A percentile compares a stretch with the other conserved stretches of the same genome.
Conservation (phyloP, 345 rosid genomes). For the Atalantia buxifolia region DNA sequence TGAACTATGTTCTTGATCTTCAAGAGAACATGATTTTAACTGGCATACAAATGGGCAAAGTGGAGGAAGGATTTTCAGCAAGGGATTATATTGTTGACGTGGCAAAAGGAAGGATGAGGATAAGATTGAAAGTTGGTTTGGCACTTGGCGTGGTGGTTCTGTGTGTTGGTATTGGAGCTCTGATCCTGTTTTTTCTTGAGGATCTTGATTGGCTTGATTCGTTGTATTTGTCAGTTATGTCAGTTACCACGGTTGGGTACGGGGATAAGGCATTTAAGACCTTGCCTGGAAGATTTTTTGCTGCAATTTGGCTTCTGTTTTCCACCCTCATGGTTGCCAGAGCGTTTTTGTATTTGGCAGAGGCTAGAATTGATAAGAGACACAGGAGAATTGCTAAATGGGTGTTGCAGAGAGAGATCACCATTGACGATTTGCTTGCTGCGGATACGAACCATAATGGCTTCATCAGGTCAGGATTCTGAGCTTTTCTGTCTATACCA, state of each 20-base stretch:
- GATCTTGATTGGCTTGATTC: conserved; percentile 54
- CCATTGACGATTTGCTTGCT: conserved; percentile 58
- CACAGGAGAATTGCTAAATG: conserved; percentile 60
- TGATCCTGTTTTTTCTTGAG: conserved; percentile 55
- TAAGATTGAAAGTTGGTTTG: conserved; percentile 64
- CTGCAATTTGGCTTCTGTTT: conserved; percentile 63
- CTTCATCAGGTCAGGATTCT: conserved; percentile 52
- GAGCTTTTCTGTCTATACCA: not conserved
- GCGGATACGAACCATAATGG: conserved; percentile 68
- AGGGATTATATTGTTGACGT: conserved; percentile 55
- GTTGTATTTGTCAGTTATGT: conserved; percentile 73
- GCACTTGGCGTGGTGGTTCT: conserved; percentile 68
- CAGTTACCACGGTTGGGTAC: conserved; percentile 77
- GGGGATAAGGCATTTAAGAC: conserved; percentile 70
- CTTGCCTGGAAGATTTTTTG: conserved; percentile 57
- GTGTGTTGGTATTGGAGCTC: conserved; percentile 53
- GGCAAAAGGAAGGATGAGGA: conserved; percentile 79
- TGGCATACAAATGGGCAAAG: conserved; percentile 33
- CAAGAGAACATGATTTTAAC: conserved; percentile 60
- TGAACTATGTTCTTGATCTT: conserved; percentile 58
- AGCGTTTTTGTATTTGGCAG: conserved; percentile 67
- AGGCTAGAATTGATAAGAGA: conserved; percentile 63
- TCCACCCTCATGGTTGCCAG: conserved; percentile 75
- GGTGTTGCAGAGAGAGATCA: conserved; percentile 62
- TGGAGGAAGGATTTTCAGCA: conserved; percentile 33